A percentile compares a stretch with the other conserved stretches of the same genome.
Evolutionary conservation across 2,329 filamentous ascomycete species (phyloP).

Genomic region (Myriosclerotinia scirpicola): DNA sequence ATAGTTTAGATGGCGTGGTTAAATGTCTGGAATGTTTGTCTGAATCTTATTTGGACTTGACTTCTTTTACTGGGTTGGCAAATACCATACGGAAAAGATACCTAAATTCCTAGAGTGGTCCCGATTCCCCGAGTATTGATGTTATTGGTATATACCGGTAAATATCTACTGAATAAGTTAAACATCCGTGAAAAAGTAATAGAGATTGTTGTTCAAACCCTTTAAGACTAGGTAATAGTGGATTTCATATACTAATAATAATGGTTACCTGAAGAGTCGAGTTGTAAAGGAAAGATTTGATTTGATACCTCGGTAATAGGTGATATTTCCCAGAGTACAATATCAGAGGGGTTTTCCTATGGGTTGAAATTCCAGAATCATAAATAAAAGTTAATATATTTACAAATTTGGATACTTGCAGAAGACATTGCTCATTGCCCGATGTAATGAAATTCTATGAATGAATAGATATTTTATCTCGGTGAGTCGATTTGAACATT

Average conservation of each 20-base stretch:
- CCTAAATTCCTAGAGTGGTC: background rate
- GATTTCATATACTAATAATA: background rate
- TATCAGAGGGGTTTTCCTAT: background rate
- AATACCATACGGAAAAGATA: background rate
- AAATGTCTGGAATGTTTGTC: background rate
- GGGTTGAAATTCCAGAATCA: background rate
- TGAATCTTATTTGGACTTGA: background rate
- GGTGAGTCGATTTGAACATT: background rate
- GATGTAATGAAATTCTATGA: background rate
- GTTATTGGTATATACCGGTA: background rate
- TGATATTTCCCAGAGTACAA: background rate
- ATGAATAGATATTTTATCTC: background rate
- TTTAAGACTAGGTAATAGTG: background rate
- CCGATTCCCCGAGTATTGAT: background rate
- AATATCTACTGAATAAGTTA: background rate
- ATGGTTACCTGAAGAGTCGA: background rate
- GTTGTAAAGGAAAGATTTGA: conserved; percentile 1
- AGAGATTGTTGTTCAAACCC: background rate
- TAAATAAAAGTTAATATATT: background rate
- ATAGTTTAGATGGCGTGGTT: background rate
- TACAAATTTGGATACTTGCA: background rate
- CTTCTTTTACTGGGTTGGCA: background rate
- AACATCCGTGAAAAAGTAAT: background rate
- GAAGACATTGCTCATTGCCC: conserved; percentile 6
- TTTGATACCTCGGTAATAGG: background rate